These are phyloP conservation scores for Wickerhamomyces tratensis DNA, from an alignment of 805 yeast species.

Conservation along the genomic window DNA sequence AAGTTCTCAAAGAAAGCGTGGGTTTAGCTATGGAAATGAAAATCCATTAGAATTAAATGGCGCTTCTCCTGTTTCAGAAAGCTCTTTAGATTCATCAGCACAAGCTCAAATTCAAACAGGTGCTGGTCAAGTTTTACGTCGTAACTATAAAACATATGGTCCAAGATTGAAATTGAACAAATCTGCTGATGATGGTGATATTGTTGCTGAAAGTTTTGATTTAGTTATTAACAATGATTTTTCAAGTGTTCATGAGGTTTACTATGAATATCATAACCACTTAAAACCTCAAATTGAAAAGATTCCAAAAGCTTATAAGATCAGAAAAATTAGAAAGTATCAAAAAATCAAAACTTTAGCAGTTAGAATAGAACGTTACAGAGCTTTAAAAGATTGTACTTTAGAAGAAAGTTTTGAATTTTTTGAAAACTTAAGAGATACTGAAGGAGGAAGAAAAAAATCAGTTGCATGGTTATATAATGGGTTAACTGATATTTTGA, in stretches of 20 bases:
- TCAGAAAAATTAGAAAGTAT: slow-evolving; percentile 26
- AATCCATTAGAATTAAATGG: no score
- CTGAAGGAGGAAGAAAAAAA: slow-evolving; percentile 20
- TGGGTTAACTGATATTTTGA: slow-evolving; percentile 21
- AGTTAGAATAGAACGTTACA: slow-evolving; percentile 24
- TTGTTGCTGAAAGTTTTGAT: slow-evolving; percentile 20
- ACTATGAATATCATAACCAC: slow-evolving; percentile 21
- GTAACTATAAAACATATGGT: no score
- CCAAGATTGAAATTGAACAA: not conserved
- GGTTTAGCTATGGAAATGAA: not conserved
- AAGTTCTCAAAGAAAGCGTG: slow-evolving; percentile 13
- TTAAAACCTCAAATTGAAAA: slow-evolving; percentile 24
- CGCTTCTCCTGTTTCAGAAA: no score
- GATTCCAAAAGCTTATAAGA: slow-evolving; percentile 22
- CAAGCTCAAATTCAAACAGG: no score
- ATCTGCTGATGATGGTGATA: slow-evolving; percentile 6
- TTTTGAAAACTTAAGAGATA: slow-evolving; percentile 21
- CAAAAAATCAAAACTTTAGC: slow-evolving; percentile 27
- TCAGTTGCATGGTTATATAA: slow-evolving; percentile 28
- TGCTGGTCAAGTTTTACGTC: no score
- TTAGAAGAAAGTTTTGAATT: slow-evolving; percentile 19
- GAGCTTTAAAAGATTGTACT: slow-evolving; percentile 16
- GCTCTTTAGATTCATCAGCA: no score
- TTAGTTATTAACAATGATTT: slow-evolving; percentile 22
- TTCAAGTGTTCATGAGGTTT: slow-evolving; percentile 21